phyloP scores from a whole-genome alignment of 208 protist genomes.

The Wallacemonas sp. region DNA sequence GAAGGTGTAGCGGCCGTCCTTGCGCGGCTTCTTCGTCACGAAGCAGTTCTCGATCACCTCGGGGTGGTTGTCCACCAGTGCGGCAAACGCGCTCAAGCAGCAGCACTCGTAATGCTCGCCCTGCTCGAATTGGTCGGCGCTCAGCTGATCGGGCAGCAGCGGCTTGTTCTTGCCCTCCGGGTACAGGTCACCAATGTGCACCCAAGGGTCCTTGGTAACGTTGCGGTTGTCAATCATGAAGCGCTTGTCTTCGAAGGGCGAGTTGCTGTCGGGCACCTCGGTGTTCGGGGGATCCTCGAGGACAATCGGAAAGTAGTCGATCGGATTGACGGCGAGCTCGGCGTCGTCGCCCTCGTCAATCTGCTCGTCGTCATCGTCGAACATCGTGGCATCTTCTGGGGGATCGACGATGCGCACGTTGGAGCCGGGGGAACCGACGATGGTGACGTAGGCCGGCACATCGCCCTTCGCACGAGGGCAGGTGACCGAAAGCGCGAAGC shows the following conservation, averaged over 20 bases:
- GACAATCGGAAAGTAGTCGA: slow-evolving; percentile 52
- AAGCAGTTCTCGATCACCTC: slow-evolving; percentile 58
- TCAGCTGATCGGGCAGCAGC: slow-evolving; percentile 43
- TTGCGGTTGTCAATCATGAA: slow-evolving; percentile 26
- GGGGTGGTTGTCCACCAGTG: slow-evolving; percentile 40
- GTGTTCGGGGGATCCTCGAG: slow-evolving; percentile 13
- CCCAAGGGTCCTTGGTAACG: slow-evolving; percentile 27
- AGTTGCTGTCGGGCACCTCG: slow-evolving; percentile 25
- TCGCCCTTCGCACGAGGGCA: slow-evolving; percentile 45
- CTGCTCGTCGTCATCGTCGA: slow-evolving; percentile 42
- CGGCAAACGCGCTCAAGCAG: slow-evolving; percentile 38
- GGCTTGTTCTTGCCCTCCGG: slow-evolving; percentile 58
- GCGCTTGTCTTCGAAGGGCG: slow-evolving; percentile 33
- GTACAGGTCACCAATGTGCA: slow-evolving; percentile 60
- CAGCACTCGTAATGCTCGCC: slow-evolving; percentile 52
- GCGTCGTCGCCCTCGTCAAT: slow-evolving; percentile 38
- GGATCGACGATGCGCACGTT: slow-evolving; percentile 35
- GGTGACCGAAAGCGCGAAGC: slow-evolving; percentile 49
- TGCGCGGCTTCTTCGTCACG: slow-evolving; percentile 47
- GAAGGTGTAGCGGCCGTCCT: slow-evolving; percentile 63
- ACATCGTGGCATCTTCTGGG: slow-evolving; percentile 29
- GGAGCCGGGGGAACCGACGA: slow-evolving; percentile 23
- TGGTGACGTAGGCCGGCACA: slow-evolving; percentile 29
- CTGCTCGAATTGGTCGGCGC: slow-evolving; percentile 60
- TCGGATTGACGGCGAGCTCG: slow-evolving; percentile 24